Evolutionary conservation across 108 stramenopile genomes (phyloP).

Genomic region (Skeletonema menzelii): DNA sequence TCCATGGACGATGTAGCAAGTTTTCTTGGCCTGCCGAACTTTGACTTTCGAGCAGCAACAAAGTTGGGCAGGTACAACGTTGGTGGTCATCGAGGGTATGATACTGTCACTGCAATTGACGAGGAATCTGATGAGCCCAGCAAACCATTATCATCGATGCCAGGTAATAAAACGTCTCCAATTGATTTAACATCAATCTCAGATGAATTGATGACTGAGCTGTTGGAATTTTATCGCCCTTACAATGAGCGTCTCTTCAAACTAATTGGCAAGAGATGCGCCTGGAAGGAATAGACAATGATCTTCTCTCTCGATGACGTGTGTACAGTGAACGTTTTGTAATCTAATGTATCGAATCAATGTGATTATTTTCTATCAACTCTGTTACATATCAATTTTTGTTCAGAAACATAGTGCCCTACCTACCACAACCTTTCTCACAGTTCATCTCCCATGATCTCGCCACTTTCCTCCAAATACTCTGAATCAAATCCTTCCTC

Average conservation of each 20-base stretch:
- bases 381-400: not conserved
- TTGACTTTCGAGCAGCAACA: slow-evolving; percentile 58
- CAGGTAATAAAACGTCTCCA: not conserved
- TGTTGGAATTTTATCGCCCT: slow-evolving; percentile 66
- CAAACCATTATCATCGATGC: not conserved
- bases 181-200: slow-evolving; percentile 58
- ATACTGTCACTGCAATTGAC: slow-evolving; percentile 51
- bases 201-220: slow-evolving; percentile 52
- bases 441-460: not conserved
- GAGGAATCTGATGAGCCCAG: slow-evolving; percentile 24
- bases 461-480: not conserved
- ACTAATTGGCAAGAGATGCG: slow-evolving; percentile 67
- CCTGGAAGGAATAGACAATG: slow-evolving; percentile 42
- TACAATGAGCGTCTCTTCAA: slow-evolving; percentile 84
- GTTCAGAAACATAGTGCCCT: too few species aligned
- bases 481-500: not conserved
- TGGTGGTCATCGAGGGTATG: slow-evolving; percentile 80
- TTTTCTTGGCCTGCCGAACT: slow-evolving; percentile 74
- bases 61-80: slow-evolving; percentile 72
- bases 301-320: not conserved
- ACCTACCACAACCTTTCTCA: not conserved
- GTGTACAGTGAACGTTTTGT: not conserved
- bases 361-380: not conserved
- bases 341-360: not conserved
- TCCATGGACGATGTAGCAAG: slow-evolving; percentile 54